Evolutionary conservation across 768 basidiomycete genomes (phyloP), one percentile per base, ranked within the genome.

Genomic region (Lactifluus pinguis): DNA sequence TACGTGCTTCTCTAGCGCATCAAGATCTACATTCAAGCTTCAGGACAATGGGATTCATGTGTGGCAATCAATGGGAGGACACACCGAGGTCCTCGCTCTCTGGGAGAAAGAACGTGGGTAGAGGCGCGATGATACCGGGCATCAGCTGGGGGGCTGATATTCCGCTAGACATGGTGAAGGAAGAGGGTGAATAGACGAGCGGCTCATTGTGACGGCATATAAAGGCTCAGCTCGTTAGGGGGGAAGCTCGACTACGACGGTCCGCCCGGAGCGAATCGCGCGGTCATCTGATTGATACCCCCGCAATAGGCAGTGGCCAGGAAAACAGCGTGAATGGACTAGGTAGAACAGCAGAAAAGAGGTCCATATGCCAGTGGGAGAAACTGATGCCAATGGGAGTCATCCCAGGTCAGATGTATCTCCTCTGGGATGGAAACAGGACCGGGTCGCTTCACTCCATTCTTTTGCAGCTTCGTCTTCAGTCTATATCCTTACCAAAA

Each of bases 81-180:
- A 69, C 68, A 90, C 92, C 92, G 57, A 95, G 80, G 66, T 94
- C 91, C 72, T 95, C 89, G 45, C 84, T 80, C 39, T 78, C 80
- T 1, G 79, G 76, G 19, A 84, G 71, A 77, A 92, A 94, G 77
- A 95, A 95, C 15, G 92, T 83, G 36, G 86, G 90, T 67, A 95
- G 83, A 36, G 94, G 94, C 10, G 89, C 87, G 73, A 81, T 94
- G 59, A 95, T 82, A 48, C 93, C 92, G 25, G 89, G 72, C 57
- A 76, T 80, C 65, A 95, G 76, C 17, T 89, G 66, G 17, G 60
- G 41, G 11, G 61, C 60, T 25, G 69, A 69, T 56, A 65, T 59
- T 29, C 69, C 70, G 64, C 72, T 76, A 44, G 73, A 70, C 80
- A 84, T 83, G 63, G 65, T 62, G 54, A 52, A 54, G 49, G 32